Evolutionary conservation across 2,329 filamentous ascomycete species (phyloP).

Genomic region (Paraconiothyrium sp.): DNA sequence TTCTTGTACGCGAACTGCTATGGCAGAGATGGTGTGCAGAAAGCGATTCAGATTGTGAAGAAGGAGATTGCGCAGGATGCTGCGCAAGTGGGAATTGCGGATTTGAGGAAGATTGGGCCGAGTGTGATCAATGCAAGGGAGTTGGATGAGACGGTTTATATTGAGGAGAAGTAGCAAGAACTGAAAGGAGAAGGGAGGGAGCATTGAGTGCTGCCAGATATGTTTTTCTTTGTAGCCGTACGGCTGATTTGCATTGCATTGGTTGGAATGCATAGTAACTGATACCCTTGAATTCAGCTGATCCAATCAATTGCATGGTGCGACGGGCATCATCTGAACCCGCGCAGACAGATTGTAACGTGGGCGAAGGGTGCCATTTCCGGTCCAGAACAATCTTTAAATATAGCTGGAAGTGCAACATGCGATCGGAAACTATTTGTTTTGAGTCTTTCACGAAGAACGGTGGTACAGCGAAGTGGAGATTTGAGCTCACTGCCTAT

Average conservation of each 20-base stretch:
- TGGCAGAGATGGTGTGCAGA: constrained; percentile 68
- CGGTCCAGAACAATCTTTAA: no score
- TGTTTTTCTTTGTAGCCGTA: neutral
- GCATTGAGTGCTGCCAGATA: neutral
- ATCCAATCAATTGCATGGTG: no score
- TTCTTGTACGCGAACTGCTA: constrained; percentile 62
- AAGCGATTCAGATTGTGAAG: constrained; percentile 61
- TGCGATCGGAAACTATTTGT: no score
- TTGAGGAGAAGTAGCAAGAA: neutral
- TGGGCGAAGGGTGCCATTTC: no score
- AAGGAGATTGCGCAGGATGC: constrained; percentile 51
- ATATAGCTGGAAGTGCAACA: no score
- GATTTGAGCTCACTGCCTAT: no score
- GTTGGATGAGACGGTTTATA: constrained; percentile 9
- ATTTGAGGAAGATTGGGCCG: constrained; percentile 25
- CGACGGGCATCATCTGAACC: no score
- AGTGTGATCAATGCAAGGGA: constrained; percentile 3
- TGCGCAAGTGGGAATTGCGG: constrained; percentile 24
- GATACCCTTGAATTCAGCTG: neutral
- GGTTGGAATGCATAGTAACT: neutral
- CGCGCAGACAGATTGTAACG: no score
- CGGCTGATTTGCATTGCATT: neutral
- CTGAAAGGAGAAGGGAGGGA: no score
- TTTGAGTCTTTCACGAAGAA: no score
- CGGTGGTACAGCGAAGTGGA: no score